A percentile compares a stretch with the other conserved stretches of the same genome.
Conservation (phyloP, 177 flowering plant genomes). For the Vitis hybrid region DNA sequence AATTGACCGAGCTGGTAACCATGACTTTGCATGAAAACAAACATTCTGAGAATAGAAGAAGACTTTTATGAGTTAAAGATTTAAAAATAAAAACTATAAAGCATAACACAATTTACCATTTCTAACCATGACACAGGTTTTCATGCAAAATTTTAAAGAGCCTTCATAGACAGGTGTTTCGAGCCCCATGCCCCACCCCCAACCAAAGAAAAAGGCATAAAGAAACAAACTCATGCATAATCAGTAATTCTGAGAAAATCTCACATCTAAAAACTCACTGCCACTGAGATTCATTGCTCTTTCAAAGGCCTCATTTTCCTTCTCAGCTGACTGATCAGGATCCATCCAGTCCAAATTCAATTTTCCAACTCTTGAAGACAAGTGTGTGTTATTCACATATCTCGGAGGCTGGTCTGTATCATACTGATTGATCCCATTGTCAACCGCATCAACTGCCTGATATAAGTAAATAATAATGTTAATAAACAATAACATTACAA, state of each 20-base stretch:
- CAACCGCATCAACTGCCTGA: conserved; percentile 94
- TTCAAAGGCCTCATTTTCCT: conserved; percentile 84
- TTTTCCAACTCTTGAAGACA: conserved; percentile 80
- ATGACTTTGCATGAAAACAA: conserved; percentile 69
- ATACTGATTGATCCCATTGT: conserved; percentile 81
- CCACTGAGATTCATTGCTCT: conserved; percentile 85
- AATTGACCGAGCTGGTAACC: conserved; percentile 96
- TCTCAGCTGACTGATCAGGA: conserved; percentile 82
- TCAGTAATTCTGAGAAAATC: conserved; percentile 7
- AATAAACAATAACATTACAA: neutral
- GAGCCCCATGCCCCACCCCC: too few relatives aligned
- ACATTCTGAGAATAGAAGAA: conserved; percentile 47
- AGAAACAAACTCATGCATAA: neutral
- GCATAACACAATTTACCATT: neutral
- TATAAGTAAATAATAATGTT: conserved; percentile 3
- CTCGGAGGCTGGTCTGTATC: conserved; percentile 77
- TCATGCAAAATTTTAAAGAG: too few relatives aligned
- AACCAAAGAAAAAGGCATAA: too few relatives aligned
- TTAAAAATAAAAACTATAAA: neutral
- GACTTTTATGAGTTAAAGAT: neutral
- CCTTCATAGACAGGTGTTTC: too few relatives aligned
- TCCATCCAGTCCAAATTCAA: conserved; percentile 89
- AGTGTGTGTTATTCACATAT: conserved; percentile 78
- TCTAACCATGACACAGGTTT: too few relatives aligned
- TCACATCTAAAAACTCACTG: conserved; percentile 78